Conservation (phyloP, 495 filamentous ascomycete genomes). For the Niebla homalea region DNA sequence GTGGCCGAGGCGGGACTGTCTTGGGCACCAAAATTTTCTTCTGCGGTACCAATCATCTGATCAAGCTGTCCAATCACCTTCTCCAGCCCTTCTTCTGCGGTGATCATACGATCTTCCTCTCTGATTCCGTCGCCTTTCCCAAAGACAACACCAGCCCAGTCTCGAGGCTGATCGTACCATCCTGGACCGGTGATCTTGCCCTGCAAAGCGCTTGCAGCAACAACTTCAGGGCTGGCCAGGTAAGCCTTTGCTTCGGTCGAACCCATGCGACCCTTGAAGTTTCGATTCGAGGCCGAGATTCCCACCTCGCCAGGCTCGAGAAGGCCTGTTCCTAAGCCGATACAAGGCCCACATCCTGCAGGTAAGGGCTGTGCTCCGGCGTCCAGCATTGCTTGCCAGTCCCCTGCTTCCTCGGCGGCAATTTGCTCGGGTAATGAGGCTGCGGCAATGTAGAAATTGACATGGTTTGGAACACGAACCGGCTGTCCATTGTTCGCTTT, state of each 20-base stretch:
- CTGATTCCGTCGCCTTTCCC: slow-evolving; percentile 57
- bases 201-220: slow-evolving; percentile 72
- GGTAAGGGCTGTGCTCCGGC: slow-evolving; percentile 67
- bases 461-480: slow-evolving; percentile 63
- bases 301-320: slow-evolving; percentile 78
- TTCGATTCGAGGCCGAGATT: slow-evolving; percentile 80
- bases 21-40: slow-evolving; percentile 22
- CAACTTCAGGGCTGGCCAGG: slow-evolving; percentile 79
- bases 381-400: slow-evolving; percentile 75
- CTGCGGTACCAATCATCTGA: slow-evolving; percentile 40
- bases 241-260: slow-evolving; percentile 72
- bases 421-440: slow-evolving; percentile 72
- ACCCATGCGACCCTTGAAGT: slow-evolving; percentile 92
- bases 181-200: slow-evolving; percentile 72
- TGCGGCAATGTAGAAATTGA: slow-evolving; percentile 85
- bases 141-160: slow-evolving; percentile 49
- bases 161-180: slow-evolving; percentile 59
- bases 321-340: slow-evolving; percentile 75
- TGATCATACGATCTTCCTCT: slow-evolving; percentile 47
- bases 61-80: slow-evolving; percentile 56
- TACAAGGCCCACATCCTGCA: slow-evolving; percentile 79
- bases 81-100: slow-evolving; percentile 53
- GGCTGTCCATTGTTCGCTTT: slow-evolving; percentile 35
- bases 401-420: slow-evolving; percentile 64
- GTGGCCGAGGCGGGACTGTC: slow-evolving; percentile 11